Evolutionary conservation across 2,329 filamentous ascomycete genomes (phyloP), one percentile per base, ranked within the genome.

Genomic region (Thyridium curvatum): DNA sequence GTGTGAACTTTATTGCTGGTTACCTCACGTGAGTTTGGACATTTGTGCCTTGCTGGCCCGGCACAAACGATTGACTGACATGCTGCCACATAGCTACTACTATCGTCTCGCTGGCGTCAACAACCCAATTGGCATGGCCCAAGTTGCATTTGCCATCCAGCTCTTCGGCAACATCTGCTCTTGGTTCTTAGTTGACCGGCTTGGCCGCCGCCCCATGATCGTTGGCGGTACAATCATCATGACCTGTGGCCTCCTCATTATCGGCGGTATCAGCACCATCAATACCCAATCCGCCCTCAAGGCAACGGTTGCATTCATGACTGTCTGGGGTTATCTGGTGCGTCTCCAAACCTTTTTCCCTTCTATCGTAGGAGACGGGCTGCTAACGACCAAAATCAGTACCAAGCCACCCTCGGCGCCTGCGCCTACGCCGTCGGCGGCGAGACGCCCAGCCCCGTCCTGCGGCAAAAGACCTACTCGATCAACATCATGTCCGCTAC

Each of bases 401-500:
- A 57, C 35, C 52, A 58, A 38, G 49, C 49, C 8, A 56, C 54
- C 3, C 39, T 58, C 3, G 55, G 53, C 2, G 50, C 55, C 8
- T 47, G 52, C 4, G 55, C 52, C 3, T 60, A 54, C 42, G 52
- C 50, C 10, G 46, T 60, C 10, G 50, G 53, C 16, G 54, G 54
- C 14, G 55, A 59, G 42, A 55, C 54, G 8, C 41, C 56, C 3
- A 55, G 48, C 38, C 50, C 32, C 26, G 46, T 49, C 41, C 49
- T 58, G 17, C 47, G 55, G 5, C 55, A 57, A 43, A 59, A 57
- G 42, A 58, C 54, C 0, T 58, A 58, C 44, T 53, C 48, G 10
- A 55, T 58, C 49, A 59, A 58, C 46, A 54, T 59, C 29, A 54
- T 59, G 51, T 42, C 38, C 9, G 44, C 51, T 3, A 60, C 54